Evolutionary conservation across 768 basidiomycete species (phyloP), one percentile per base, ranked within the genome.

Genomic region (Pisolithus sp.): DNA sequence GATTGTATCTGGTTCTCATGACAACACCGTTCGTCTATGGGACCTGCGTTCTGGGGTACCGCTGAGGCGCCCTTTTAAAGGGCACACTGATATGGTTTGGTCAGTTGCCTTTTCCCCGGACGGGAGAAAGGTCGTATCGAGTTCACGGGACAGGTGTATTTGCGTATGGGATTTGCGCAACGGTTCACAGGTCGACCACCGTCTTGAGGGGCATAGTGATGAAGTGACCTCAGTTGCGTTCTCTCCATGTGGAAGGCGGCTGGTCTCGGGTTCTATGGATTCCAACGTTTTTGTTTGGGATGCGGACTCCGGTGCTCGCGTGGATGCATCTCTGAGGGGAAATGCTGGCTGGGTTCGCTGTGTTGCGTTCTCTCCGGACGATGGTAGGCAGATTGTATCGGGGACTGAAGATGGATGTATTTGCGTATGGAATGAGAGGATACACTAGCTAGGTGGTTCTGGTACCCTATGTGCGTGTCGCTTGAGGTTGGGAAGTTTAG

Each of bases 1-100:
- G 7, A 39, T 65, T 46, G 61, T 59, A 15, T 59, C 63, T 1
- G 59, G 57, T 5, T 60, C 62, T 7, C 26, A 48, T 18, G 67
- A 67, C 55, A 46, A 36, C 13, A 54, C 49, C 15, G 37, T 63
- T 15, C 48, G 54, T 30, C 8, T 45, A 8, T 45, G 24, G 24
- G 43, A 45, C 12, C 0, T 4, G 23, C 15, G n/a, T 3, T 17
- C 13, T 17, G 26, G 43, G 17, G 9, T 8, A 13, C 12, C 10
- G 24, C 5, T 24, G n/a, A 26, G 26, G 8, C 24, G 28, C 24
- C 15, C 43, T 4, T 17, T 45, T 4, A 2, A 30, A 9, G 43
- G 24, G 7, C 43, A 45, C 15, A 45, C 43, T 28, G 24, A 12
- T 18, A n/a, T 26, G 23, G 5, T 28, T 24, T 45, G 13, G 21